Evolutionary conservation across 805 yeast genomes (phyloP).

Genomic region (Torulaspora maleeae): DNA sequence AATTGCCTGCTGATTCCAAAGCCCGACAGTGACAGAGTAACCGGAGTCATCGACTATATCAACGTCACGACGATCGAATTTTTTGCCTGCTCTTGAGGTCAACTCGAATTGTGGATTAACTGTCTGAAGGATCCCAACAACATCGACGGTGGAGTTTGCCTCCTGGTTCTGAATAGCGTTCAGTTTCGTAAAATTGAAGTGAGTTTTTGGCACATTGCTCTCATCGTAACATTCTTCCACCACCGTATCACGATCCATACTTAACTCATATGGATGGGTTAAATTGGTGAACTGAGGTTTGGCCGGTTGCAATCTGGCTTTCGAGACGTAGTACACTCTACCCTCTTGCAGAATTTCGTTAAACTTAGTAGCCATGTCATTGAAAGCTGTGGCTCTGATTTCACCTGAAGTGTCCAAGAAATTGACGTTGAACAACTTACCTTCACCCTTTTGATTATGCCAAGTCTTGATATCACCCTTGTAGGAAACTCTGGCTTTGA

Average conservation of each 20-base stretch:
- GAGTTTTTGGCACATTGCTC: conserved; percentile 67
- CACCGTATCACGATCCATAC: conserved; percentile 71
- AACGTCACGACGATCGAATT: conserved; percentile 88
- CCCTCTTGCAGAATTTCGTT: conserved; percentile 80
- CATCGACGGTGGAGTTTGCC: conserved; percentile 72
- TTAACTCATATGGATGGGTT: conserved; percentile 82
- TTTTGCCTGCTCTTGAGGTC: conserved; percentile 85
- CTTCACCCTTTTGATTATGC: conserved; percentile 83
- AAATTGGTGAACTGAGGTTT: conserved; percentile 82
- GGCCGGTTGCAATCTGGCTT: conserved; percentile 75
- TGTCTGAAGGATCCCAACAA: conserved; percentile 76
- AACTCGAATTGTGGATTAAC: conserved; percentile 73
- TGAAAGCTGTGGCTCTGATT: conserved; percentile 92
- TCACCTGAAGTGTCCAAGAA: conserved; percentile 93
- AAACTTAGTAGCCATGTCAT: conserved; percentile 75
- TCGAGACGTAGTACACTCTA: conserved; percentile 77
- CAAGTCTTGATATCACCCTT: conserved; percentile 86
- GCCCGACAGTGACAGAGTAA: conserved; percentile 68
- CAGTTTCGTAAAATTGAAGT: conserved; percentile 70
- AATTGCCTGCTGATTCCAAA: conserved; percentile 86
- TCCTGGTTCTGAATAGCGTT: conserved; percentile 62
- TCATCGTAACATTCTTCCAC: conserved; percentile 63
- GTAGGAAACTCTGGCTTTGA: conserved; percentile 84
- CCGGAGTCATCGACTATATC: conserved; percentile 80
- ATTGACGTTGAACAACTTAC: conserved; percentile 82